Evolutionary conservation across 73 alveolate species (phyloP).

Genomic region (Paramecium octaurelia): DNA sequence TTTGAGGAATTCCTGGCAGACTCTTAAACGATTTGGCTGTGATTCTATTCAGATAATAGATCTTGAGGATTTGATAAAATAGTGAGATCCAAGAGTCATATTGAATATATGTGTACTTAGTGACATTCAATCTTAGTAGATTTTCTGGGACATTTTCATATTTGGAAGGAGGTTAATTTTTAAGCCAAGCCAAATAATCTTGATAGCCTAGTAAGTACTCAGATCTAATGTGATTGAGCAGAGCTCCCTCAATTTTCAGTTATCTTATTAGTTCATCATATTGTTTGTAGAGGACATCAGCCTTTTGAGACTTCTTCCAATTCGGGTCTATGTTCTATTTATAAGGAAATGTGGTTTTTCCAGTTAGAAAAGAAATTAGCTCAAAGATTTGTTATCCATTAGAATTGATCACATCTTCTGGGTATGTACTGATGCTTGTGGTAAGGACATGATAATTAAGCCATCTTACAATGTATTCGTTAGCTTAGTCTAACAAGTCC

Average conservation of each 20-base stretch:
- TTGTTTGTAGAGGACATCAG: constrained; percentile 71
- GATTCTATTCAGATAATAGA: constrained; percentile 93
- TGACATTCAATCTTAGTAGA: constrained; percentile 36
- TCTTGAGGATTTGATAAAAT: constrained; percentile 87
- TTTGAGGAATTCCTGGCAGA: constrained; percentile 86
- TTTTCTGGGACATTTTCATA: constrained; percentile 47
- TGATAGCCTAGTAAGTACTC: constrained; percentile 86
- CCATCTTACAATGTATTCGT: constrained; percentile 91
- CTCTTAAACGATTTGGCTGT: constrained; percentile 86
- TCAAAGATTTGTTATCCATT: constrained; percentile 92
- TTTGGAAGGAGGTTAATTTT: constrained; percentile 52
- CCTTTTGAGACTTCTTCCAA: constrained; percentile 74
- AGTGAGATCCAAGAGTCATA: constrained; percentile 95
- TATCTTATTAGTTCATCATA: constrained; percentile 90
- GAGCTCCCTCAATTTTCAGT: constrained; percentile 96
- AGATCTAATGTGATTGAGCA: constrained; percentile 93
- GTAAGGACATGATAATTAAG: constrained; percentile 81
- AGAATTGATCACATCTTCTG: constrained; percentile 87
- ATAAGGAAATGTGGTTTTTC: constrained; percentile 93
- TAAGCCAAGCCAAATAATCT: constrained; percentile 73
- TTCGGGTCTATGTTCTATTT: constrained; percentile 72
- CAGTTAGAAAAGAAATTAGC: constrained; percentile 84
- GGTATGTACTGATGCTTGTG: constrained; percentile 81
- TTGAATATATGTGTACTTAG: constrained; percentile 83
- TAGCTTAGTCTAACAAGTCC: constrained; percentile 81